Conservation (phyloP, 2,329 filamentous ascomycete species). For the Monilinia laxa region DNA sequence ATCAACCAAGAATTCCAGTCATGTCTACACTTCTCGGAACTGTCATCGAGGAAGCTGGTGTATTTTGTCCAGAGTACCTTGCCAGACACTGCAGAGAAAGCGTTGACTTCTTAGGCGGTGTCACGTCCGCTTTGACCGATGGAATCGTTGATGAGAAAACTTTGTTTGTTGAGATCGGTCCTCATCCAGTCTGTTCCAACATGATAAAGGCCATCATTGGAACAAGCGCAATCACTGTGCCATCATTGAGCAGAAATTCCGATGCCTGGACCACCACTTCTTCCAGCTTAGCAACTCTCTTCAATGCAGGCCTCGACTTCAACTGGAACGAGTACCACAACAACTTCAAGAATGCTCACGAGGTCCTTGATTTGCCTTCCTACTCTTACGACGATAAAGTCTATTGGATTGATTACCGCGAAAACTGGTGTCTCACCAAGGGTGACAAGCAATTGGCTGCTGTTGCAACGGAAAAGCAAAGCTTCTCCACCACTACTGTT, state of each 20-base stretch:
- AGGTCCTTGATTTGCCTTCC: conserved; percentile 61
- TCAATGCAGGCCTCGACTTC: conserved; percentile 59
- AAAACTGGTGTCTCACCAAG: conserved; percentile 68
- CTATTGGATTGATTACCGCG: conserved; percentile 61
- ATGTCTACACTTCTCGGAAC: conserved; percentile 66
- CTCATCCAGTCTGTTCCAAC: conserved; percentile 65
- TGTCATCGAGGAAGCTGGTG: conserved; percentile 56
- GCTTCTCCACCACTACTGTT: conserved; percentile 44
- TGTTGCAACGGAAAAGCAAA: conserved; percentile 46
- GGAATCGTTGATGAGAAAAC: conserved; percentile 60
- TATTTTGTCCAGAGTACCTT: conserved; percentile 62
- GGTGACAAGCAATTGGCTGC: conserved; percentile 61
- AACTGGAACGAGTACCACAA: conserved; percentile 69
- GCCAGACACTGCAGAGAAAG: conserved; percentile 64
- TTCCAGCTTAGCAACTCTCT: conserved; percentile 56
- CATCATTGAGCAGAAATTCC: conserved; percentile 62
- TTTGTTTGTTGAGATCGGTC: conserved; percentile 67
- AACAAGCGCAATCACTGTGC: conserved; percentile 51
- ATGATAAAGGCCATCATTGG: conserved; percentile 59
- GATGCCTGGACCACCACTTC: conserved; percentile 63
- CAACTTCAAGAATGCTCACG: conserved; percentile 56
- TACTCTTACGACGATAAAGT: conserved; percentile 69
- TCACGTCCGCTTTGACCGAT: conserved; percentile 44
- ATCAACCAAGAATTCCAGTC: conserved; percentile 56
- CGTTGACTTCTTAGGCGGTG: conserved; percentile 65